Base-by-base conservation (phyloP, 805 yeast species). In the Candida maesae region DNA sequence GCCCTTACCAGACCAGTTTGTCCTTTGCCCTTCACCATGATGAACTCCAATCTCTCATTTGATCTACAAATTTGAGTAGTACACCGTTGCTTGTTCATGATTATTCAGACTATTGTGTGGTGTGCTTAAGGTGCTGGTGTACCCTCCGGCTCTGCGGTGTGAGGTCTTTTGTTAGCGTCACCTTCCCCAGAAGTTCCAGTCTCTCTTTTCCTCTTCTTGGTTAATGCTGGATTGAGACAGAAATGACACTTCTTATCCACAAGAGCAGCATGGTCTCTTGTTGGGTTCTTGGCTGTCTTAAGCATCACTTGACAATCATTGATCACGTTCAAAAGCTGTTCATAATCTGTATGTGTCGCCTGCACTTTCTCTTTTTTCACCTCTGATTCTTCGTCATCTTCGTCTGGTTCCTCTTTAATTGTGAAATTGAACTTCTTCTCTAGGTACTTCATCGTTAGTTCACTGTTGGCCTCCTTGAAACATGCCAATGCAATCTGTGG, bases 401-500 rank as follows among this genome's bases (percentile, higher is more conserved):
- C 27, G 32, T 42, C 23, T 19, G 38, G 41, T 26, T 43, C 36
- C 26, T 42, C 27, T 9, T 33, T 43, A 19, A 44, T 29, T 21
- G 42, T 31, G n/a, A 31, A 19, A 28, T 48, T 57, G 49, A 81
- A 81, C 59, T 84, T 86, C 50, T 73, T 70, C 48, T 73, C 72
- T 48, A 91, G 63, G 62, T 90, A 90, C 47, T 78, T 70, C 40
- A 76, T 77, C 2, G 84, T 76, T 28, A 85, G 63, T 18, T 73
- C 76, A 47, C 73, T 78, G 61, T 88, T 85, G 12, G 73, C 76
- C 39, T 74, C 71, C 64, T 83, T 77, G 56, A 90, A 70, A 13
- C 93, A 87, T 0, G 96, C 93, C 38, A 93, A 67, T 1, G 98
- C 96, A 23, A 93, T 86, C 56, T 93, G 99, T 1, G 98, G 96